These are phyloP conservation scores for Artemisia argyi DNA, from an alignment of 129 eudicot species.

Conservation along the genomic window DNA sequence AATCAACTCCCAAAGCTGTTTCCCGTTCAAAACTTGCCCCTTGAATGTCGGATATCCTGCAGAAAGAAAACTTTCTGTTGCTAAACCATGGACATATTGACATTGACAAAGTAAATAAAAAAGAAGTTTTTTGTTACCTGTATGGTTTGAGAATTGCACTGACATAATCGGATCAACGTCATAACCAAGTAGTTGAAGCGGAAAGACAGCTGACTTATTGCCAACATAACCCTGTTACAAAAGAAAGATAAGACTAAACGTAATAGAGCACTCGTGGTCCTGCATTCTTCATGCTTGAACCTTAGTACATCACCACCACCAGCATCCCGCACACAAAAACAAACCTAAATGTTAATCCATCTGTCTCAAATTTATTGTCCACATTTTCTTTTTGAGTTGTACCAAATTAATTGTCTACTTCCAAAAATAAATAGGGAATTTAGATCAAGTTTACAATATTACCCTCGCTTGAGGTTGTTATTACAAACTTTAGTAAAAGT, in stretches of 20 bases:
- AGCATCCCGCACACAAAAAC: too few relatives aligned
- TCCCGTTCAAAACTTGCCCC: conserved; percentile 90
- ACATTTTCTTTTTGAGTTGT: too few relatives aligned
- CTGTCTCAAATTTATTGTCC: too few relatives aligned
- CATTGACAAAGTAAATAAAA: conserved; percentile 19
- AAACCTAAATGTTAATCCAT: too few relatives aligned
- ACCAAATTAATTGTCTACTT: too few relatives aligned
- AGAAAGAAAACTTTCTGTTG: conserved; percentile 20
- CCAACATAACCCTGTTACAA: conserved; percentile 86
- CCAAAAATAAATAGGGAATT: too few relatives aligned
- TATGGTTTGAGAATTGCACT: conserved; percentile 96
- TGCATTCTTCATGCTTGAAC: too few relatives aligned
- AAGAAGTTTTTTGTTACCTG: conserved; percentile 64
- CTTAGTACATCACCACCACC: too few relatives aligned
- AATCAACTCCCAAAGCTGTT: conserved; percentile 83
- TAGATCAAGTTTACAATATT: too few relatives aligned
- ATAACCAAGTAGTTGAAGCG: conserved; percentile 89
- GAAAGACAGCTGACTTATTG: conserved; percentile 95
- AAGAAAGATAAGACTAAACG: neutral
- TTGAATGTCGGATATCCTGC: conserved; percentile 94
- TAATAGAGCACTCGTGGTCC: too few relatives aligned
- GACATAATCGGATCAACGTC: conserved; percentile 98
- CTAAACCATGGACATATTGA: conserved; percentile 15
- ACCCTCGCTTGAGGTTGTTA: too few relatives aligned
- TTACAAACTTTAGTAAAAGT: too few relatives aligned